phyloP scores from a whole-genome alignment of 2,329 filamentous ascomycete genomes.

The Coniochaeta prunicola region DNA sequence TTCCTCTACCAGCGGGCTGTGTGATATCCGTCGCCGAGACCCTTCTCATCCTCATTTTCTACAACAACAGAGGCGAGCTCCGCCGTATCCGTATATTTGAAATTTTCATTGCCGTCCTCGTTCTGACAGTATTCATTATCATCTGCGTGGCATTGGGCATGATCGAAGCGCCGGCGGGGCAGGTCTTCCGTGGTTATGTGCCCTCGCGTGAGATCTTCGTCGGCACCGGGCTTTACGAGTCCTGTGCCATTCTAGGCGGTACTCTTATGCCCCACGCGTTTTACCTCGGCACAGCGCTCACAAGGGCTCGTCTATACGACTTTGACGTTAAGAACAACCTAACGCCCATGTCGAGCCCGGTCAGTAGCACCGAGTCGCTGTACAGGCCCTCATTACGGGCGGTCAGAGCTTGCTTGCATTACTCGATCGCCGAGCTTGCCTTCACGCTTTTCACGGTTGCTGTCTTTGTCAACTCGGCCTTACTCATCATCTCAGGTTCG shows the following conservation, averaged over 20 bases:
- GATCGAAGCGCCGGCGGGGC: slow-evolving; percentile 42
- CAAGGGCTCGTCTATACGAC: slow-evolving; percentile 55
- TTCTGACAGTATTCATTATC: slow-evolving; percentile 56
- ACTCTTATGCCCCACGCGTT: slow-evolving; percentile 63
- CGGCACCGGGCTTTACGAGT: slow-evolving; percentile 49
- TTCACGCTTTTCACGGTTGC: slow-evolving; percentile 71
- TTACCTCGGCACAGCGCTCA: slow-evolving; percentile 58
- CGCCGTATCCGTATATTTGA: slow-evolving; percentile 51
- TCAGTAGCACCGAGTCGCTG: slow-evolving; percentile 28
- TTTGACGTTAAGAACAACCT: slow-evolving; percentile 46
- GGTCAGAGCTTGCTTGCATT: slow-evolving; percentile 64
- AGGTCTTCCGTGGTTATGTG: slow-evolving; percentile 56
- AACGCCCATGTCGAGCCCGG: slow-evolving; percentile 24
- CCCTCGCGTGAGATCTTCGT: slow-evolving; percentile 51
- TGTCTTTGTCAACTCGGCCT: slow-evolving; percentile 71
- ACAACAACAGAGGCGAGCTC: slow-evolving; percentile 49
- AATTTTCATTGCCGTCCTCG: slow-evolving; percentile 49
- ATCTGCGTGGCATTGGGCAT: slow-evolving; percentile 59
- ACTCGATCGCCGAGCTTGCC: slow-evolving; percentile 62
- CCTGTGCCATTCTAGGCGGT: slow-evolving; percentile 66
- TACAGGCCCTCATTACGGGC: slow-evolving; percentile 64
- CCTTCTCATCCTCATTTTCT: slow-evolving; percentile 58
- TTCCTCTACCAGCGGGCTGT: slow-evolving; percentile 57
- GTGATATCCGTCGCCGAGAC: slow-evolving; percentile 60
- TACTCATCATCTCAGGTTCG: slow-evolving; percentile 70